These are phyloP conservation scores for Scytalidium lignicola DNA, from an alignment of 2,329 filamentous ascomycete genomes.

Conservation along the genomic window DNA sequence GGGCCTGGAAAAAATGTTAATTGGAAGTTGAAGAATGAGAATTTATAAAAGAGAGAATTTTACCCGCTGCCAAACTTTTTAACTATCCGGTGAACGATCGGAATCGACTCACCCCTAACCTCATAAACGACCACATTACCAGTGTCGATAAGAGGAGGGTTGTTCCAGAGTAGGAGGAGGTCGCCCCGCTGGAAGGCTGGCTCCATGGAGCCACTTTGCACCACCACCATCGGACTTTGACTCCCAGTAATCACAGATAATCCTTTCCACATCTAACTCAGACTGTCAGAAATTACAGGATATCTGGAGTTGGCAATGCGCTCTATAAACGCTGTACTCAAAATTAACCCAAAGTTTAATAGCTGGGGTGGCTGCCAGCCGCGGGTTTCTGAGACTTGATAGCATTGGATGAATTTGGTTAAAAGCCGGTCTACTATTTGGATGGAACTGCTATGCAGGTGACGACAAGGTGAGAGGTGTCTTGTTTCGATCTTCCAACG, in stretches of 20 bases:
- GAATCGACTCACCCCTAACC: conserved; percentile 82
- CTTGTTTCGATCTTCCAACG: background rate
- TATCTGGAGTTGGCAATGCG: background rate
- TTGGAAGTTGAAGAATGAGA: background rate
- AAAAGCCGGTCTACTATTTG: background rate
- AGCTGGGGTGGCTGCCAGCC: conserved; percentile 62
- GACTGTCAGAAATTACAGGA: background rate
- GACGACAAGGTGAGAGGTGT: background rate
- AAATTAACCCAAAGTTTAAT: conserved; percentile 68
- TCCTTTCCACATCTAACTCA: conserved; percentile 54
- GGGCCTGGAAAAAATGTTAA: background rate
- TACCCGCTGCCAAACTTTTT: conserved; percentile 62
- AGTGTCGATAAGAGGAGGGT: background rate
- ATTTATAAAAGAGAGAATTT: conserved; percentile 18
- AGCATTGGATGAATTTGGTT: conserved; percentile 40
- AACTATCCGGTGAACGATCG: conserved; percentile 91
- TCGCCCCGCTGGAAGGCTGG: conserved; percentile 57
- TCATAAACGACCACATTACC: conserved; percentile 75
- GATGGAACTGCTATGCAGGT: background rate
- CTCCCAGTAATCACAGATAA: conserved; percentile 60
- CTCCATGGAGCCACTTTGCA: conserved; percentile 57
- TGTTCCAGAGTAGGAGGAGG: conserved; percentile 54
- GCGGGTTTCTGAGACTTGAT: conserved; percentile 53
- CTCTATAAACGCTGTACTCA: conserved; percentile 66
- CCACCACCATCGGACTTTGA: conserved; percentile 55